Evolutionary conservation across 352 stramenopile genomes (phyloP), one percentile per base, ranked within the genome.

Genomic region (Phytopythium vexans): DNA sequence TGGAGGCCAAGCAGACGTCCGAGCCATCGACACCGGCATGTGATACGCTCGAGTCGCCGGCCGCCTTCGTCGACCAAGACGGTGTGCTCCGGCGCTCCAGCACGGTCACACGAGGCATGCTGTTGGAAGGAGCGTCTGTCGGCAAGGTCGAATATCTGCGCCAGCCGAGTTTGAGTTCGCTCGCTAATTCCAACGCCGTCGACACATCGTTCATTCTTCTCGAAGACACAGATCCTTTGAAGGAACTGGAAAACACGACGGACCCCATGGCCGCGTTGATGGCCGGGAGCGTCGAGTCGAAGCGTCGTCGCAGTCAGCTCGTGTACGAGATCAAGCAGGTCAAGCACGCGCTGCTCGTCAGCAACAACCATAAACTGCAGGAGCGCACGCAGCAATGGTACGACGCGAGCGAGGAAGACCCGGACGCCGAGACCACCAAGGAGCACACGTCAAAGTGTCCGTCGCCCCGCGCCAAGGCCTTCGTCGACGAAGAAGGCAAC

Each of bases 401-500:
- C 43, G 57, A 68, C 15, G 49, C 57, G 11, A 49, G 46, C n/a
- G 51, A 68, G 14, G 35, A 56, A 6, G 70, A 79, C 33, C 64
- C 70, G 5, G 21, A 33, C 0, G 64, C 58, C 1, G 70, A 79
- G 48, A 72, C 68, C 21, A 69, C 66, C 15, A 55, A 34, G 6
- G 43, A 51, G 8, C 48, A 79, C 52, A 72, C 66, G 8, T 31
- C 41, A 4, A 31, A 49, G 1, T 62, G 54, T 15, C 70, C 70
- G 1, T 74, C 66, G 3, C 63, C 51, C 33, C 59, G 65, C n/a
- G 42, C 66, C 8, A 34, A 56, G 3, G 45, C 64, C 1, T 76
- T 63, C 36, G 60, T 79, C 14, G 69, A 79, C 11, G 42, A 44
- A 1, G 58, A 78, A 6, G 66, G 66, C 10, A 79, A 79, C 45